phyloP scores from a whole-genome alignment of 305 asterid genomes.

The Caryopteris hybrid region DNA sequence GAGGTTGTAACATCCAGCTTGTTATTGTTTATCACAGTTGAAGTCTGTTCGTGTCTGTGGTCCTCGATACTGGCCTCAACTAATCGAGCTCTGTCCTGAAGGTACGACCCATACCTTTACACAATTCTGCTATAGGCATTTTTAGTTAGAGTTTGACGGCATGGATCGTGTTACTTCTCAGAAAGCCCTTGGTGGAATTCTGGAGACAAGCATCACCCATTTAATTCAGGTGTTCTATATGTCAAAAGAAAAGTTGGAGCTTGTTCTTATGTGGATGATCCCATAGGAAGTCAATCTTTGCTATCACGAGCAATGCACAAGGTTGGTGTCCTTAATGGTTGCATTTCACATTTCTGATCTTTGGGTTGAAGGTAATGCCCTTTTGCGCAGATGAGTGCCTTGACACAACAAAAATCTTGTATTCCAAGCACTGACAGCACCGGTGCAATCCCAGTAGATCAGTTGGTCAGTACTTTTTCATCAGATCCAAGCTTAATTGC shows the following conservation, averaged over 20 bases:
- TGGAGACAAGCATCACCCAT: constrained; percentile 77
- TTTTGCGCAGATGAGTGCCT: constrained; percentile 63
- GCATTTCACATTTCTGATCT: constrained; percentile 11
- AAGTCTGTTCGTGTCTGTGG: constrained; percentile 96
- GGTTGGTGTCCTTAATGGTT: constrained; percentile 33
- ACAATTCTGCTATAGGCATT: constrained; percentile 1
- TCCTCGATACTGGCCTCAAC: constrained; percentile 99
- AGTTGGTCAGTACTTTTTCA: constrained; percentile 89
- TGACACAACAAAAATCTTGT: constrained; percentile 50
- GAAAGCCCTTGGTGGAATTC: constrained; percentile 93
- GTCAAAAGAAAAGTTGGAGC: constrained; percentile 96
- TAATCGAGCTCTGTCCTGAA: constrained; percentile 72
- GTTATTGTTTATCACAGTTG: constrained; percentile 51
- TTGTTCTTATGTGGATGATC: constrained; percentile 94
- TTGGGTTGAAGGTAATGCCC: constrained; percentile 18
- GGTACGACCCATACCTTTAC: constrained; percentile 39
- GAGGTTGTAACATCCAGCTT: constrained; percentile 10
- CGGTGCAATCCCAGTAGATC: constrained; percentile 70
- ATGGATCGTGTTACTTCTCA: constrained; percentile 32
- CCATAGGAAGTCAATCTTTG: constrained; percentile 91
- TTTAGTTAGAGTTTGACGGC: constrained; percentile 16
- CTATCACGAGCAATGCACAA: constrained; percentile 95
- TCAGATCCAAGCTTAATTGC: constrained; percentile 95
- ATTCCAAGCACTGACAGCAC: constrained; percentile 31
- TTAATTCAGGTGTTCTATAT: constrained; percentile 81